Evolutionary conservation across 176 grass and related monocot genomes (phyloP).

Genomic region (Poa annua): DNA sequence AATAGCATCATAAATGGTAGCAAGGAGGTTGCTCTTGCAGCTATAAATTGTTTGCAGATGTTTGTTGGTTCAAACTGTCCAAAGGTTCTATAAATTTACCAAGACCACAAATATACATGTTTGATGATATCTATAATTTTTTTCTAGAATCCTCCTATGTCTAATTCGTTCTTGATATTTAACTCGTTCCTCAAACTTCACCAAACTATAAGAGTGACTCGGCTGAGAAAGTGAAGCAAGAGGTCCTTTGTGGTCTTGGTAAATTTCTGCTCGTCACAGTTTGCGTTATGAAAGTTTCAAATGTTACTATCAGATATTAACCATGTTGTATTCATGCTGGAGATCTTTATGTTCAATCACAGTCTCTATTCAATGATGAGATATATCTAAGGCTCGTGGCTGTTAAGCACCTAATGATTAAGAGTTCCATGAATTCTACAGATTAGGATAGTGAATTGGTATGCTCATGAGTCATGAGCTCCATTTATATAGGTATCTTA

Average conservation of each 20-base stretch:
- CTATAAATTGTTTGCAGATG: constrained; percentile 91
- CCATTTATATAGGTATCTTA: constrained; percentile 13
- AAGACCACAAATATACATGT: constrained; percentile 41
- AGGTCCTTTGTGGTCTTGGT: constrained; percentile 91
- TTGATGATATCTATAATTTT: constrained; percentile 18
- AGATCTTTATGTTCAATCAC: constrained; percentile 80
- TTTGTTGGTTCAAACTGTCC: constrained; percentile 83
- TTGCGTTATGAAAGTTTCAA: constrained; percentile 22
- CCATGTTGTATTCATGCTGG: constrained; percentile 57
- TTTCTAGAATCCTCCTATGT: constrained; percentile 72
- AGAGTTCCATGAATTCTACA: constrained; percentile 66
- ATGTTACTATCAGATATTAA: constrained; percentile 43
- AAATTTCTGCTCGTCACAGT: constrained; percentile 41
- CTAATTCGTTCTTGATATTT: constrained; percentile 39
- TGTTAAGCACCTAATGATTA: constrained; percentile 75
- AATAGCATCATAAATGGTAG: constrained; percentile 88
- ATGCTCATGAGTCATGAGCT: constrained; percentile 39
- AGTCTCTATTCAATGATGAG: constrained; percentile 73
- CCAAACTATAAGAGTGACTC: constrained; percentile 84
- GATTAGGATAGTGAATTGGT: constrained; percentile 89
- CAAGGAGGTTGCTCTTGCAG: constrained; percentile 98
- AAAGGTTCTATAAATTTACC: no score
- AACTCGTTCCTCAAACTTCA: constrained; percentile 89
- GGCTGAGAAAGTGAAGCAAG: constrained; percentile 93
- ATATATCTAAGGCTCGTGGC: constrained; percentile 71